phyloP scores from a whole-genome alignment of 371 early-diverging fungal species.

The Nematocida sp. region DNA sequence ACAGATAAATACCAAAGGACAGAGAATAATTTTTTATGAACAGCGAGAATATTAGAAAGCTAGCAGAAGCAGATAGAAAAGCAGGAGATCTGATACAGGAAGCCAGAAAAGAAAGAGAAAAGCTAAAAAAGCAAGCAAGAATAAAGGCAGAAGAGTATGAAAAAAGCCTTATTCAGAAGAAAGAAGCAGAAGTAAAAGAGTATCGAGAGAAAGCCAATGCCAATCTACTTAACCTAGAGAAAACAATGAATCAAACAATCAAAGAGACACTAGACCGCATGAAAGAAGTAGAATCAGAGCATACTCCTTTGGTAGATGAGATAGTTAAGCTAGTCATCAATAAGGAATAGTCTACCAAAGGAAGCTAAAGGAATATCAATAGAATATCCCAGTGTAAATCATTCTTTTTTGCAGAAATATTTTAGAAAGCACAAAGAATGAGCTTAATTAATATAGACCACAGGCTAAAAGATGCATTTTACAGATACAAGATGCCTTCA shows the following conservation, averaged over 20 bases:
- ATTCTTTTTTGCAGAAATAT: too few species aligned
- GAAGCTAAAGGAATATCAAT: too few species aligned
- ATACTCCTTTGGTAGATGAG: neutral
- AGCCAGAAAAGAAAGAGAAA: conserved; percentile 22
- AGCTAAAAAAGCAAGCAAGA: neutral
- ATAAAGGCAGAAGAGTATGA: conserved; percentile 29
- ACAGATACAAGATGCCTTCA: conserved; percentile 98
- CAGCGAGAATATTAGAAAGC: conserved; percentile 38
- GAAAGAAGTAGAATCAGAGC: conserved; percentile 11
- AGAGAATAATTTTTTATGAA: conserved; percentile 33
- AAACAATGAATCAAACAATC: neutral
- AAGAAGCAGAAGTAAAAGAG: conserved; percentile 17
- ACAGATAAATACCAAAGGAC: too few species aligned
- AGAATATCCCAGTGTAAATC: too few species aligned
- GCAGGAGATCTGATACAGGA: conserved; percentile 34
- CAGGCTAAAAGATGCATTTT: conserved; percentile 73
- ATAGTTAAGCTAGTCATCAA: neutral
- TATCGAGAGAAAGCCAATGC: conserved; percentile 1
- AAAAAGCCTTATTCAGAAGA: conserved; percentile 2
- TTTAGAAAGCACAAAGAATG: neutral
- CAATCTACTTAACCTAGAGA: conserved; percentile 23
- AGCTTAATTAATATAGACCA: conserved; percentile 58
- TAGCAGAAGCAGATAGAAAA: conserved; percentile 44
- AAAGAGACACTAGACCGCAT: conserved; percentile 20
- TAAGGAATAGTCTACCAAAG: too few species aligned